These are phyloP conservation scores for Zalaria sp. DNA, from an alignment of 2,329 filamentous ascomycete species.

Conservation along the genomic window DNA sequence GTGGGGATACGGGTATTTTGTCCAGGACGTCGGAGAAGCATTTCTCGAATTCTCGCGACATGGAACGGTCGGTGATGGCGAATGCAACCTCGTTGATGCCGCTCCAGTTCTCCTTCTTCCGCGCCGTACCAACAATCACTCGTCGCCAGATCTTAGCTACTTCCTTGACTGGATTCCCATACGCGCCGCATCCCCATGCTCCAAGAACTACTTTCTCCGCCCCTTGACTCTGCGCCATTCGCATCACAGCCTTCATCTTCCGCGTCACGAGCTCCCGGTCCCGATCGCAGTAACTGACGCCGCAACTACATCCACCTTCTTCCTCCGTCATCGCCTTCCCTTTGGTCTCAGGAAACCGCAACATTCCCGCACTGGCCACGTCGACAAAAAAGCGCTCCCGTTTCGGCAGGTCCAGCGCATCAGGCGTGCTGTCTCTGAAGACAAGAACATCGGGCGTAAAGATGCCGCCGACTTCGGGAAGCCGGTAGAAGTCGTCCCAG, in stretches of 20 bases:
- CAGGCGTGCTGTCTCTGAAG: slow-evolving; percentile 31
- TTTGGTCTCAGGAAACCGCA: slow-evolving; percentile 40
- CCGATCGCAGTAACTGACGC: slow-evolving; percentile 27
- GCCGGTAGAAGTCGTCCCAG: slow-evolving; percentile 42
- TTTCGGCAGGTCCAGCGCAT: slow-evolving; percentile 26
- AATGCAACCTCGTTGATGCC: slow-evolving; percentile 41
- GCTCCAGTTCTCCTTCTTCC: slow-evolving; percentile 23
- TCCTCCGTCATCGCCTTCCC: slow-evolving; percentile 11
- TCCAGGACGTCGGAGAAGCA: slow-evolving; percentile 27
- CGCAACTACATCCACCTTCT: slow-evolving; percentile 14
- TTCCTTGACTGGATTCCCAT: slow-evolving; percentile 47
- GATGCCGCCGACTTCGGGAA: slow-evolving; percentile 43
- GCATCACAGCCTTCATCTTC: slow-evolving; percentile 46
- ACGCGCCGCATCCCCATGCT: slow-evolving; percentile 51
- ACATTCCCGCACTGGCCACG: slow-evolving; percentile 43
- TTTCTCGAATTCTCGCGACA: slow-evolving; percentile 37
- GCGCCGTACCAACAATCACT: slow-evolving; percentile 20
- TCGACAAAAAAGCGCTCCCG: slow-evolving; percentile 45
- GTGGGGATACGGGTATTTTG: slow-evolving; percentile 9
- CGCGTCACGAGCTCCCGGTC: slow-evolving; percentile 36
- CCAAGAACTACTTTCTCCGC: slow-evolving; percentile 41
- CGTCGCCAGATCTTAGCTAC: slow-evolving; percentile 42
- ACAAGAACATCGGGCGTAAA: slow-evolving; percentile 47
- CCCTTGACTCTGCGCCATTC: slow-evolving; percentile 34
- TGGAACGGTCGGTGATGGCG: slow-evolving; percentile 38